Evolutionary conservation across 805 yeast genomes (phyloP).

Genomic region (Yamadazyma laniorum): DNA sequence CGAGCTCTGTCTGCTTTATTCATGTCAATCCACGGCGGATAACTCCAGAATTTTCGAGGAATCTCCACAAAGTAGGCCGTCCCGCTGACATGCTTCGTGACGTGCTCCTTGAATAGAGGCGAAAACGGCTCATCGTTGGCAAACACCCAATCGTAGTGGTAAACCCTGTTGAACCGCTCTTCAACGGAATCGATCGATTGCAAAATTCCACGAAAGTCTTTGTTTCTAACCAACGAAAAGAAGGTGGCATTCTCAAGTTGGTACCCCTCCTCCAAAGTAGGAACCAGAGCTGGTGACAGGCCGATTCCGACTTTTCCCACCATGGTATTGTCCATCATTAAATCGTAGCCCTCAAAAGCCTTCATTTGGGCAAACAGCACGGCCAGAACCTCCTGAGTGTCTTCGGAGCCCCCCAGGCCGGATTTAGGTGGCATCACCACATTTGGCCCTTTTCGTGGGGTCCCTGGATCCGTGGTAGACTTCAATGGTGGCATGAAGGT

Average conservation of each 20-base stretch:
- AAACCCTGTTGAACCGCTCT: constrained; percentile 60
- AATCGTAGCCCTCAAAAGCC: constrained; percentile 15
- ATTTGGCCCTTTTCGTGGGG: too few species aligned
- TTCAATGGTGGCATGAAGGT: too few species aligned
- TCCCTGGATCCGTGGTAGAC: too few species aligned
- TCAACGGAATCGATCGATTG: constrained; percentile 23
- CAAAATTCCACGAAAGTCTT: constrained; percentile 14
- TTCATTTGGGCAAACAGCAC: neutral
- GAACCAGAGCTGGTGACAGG: neutral
- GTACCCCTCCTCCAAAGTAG: neutral
- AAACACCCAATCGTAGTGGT: constrained; percentile 92
- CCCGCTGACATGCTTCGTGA: constrained; percentile 72
- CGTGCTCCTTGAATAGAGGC: constrained; percentile 72
- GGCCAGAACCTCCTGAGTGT: too few species aligned
- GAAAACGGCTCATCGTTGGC: constrained; percentile 83
- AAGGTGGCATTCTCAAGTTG: constrained; percentile 17
- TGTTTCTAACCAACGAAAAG: constrained; percentile 18
- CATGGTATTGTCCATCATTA: neutral
- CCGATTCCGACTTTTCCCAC: neutral
- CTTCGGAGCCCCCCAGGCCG: neutral
- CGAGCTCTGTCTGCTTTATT: constrained; percentile 67
- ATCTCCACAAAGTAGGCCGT: constrained; percentile 72
- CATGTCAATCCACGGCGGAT: constrained; percentile 81
- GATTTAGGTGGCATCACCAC: too few species aligned
- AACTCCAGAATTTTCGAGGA: constrained; percentile 84